phyloP scores from a whole-genome alignment of 768 basidiomycete species.

The Wakefieldia striispora region DNA sequence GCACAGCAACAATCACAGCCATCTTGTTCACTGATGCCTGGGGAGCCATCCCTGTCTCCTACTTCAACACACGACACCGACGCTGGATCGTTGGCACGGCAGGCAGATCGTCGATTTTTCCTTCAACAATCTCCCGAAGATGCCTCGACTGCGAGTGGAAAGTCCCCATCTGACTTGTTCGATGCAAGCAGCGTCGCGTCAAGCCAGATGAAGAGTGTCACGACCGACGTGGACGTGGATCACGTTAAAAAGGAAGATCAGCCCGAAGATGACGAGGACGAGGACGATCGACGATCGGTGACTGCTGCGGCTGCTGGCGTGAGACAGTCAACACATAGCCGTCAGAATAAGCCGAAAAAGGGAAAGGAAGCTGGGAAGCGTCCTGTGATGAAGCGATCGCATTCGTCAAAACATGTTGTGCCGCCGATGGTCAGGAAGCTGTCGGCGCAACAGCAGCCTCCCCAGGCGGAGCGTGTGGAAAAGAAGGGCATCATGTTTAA shows the following conservation, averaged over 20 bases:
- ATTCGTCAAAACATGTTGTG: slow-evolving; percentile 30
- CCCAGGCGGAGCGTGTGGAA: slow-evolving; percentile 13
- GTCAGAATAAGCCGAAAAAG: slow-evolving; percentile 27
- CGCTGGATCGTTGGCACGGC: slow-evolving; percentile 32
- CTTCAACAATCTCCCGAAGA: slow-evolving; percentile 43
- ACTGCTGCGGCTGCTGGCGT: slow-evolving; percentile 6
- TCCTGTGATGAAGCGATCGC: slow-evolving; percentile 25
- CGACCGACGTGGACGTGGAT: slow-evolving; percentile 20
- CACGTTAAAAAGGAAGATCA: slow-evolving; percentile 10
- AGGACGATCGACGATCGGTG: slow-evolving; percentile 23
- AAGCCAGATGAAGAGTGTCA: slow-evolving; percentile 23
- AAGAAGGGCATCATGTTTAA: slow-evolving; percentile 45
- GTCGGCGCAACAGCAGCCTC: slow-evolving; percentile 21
- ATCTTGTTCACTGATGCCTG: slow-evolving; percentile 9
- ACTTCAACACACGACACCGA: slow-evolving; percentile 12
- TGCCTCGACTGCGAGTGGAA: slow-evolving; percentile 34
- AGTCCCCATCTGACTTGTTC: slow-evolving; percentile 32
- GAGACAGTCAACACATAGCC: slow-evolving; percentile 14
- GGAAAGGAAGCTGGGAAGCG: slow-evolving; percentile 34
- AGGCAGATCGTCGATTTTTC: slow-evolving; percentile 44
- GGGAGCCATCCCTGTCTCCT: slow-evolving; percentile 2
- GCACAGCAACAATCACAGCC: slow-evolving; percentile 18
- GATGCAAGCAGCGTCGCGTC: slow-evolving; percentile 38
- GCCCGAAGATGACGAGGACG: slow-evolving; percentile 14
- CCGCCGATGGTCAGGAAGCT: slow-evolving; percentile 29